Conservation (phyloP, 202 grass and related monocot genomes). For the Cymbopogon flexuosus region DNA sequence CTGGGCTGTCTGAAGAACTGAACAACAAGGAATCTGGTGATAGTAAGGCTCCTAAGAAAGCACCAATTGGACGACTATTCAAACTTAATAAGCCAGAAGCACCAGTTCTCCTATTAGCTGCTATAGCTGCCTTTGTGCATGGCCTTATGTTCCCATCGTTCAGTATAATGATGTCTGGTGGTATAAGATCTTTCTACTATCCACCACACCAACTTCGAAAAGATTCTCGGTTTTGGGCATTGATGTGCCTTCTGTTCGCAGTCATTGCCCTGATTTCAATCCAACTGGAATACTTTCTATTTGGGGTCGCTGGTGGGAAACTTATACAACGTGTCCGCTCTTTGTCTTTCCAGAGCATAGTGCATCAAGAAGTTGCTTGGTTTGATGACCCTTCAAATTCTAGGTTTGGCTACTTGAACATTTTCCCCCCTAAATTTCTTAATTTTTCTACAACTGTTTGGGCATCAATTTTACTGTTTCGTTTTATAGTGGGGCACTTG, state of each 20-base stretch:
- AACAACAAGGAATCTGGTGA: constrained; percentile 26
- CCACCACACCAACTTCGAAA: constrained; percentile 52
- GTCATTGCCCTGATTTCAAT: constrained; percentile 39
- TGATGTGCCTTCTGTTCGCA: constrained; percentile 48
- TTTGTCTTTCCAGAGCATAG: constrained; percentile 57
- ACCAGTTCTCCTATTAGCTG: constrained; percentile 47
- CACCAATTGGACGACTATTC: constrained; percentile 38
- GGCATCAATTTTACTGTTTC: constrained; percentile 12
- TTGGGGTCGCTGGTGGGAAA: constrained; percentile 72
- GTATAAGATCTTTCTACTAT: constrained; percentile 74
- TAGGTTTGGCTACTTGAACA: constrained; percentile 45
- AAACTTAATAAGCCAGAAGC: constrained; percentile 74
- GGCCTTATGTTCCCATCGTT: constrained; percentile 69
- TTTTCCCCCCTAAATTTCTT: background rate
- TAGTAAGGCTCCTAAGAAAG: constrained; percentile 31
- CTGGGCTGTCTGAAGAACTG: constrained; percentile 30
- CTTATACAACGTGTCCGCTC: constrained; percentile 65
- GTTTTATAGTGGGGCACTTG: constrained; percentile 69
- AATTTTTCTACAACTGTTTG: constrained; percentile 15
- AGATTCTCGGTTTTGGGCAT: constrained; percentile 63
- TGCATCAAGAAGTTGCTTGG: constrained; percentile 75
- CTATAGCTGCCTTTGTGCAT: constrained; percentile 53
- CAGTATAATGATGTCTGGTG: constrained; percentile 61
- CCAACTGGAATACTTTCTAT: constrained; percentile 61
- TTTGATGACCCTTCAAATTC: constrained; percentile 84